These are phyloP conservation scores for Dioscorea cayenensis DNA, from an alignment of 116 monocot genomes.

Conservation along the genomic window DNA sequence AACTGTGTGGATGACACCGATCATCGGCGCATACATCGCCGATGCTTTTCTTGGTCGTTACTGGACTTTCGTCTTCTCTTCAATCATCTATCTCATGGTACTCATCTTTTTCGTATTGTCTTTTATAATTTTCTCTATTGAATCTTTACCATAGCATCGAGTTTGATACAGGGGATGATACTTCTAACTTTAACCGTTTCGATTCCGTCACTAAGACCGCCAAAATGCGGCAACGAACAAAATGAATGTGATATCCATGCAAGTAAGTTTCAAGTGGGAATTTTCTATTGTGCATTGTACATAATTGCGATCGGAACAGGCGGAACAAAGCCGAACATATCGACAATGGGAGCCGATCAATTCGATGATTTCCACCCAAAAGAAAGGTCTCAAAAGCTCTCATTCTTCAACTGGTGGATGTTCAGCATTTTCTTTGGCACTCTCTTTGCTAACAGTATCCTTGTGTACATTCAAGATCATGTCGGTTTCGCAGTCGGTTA, in stretches of 20 bases:
- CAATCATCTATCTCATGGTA: constrained; percentile 33
- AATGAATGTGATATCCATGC: neutral
- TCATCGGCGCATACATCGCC: constrained; percentile 36
- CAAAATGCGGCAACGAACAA: neutral
- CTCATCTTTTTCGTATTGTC: too few species aligned
- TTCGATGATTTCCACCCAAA: constrained; percentile 11
- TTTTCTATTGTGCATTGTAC: constrained; percentile 9
- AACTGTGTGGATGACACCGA: constrained; percentile 34
- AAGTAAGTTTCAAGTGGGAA: neutral
- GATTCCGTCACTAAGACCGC: neutral
- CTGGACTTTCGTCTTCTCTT: constrained; percentile 34
- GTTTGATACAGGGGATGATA: constrained; percentile 4
- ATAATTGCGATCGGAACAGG: constrained; percentile 8
- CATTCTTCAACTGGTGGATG: constrained; percentile 25
- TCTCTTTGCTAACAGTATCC: constrained; percentile 10
- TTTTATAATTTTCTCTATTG: too few species aligned
- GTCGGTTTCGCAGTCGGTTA: constrained; percentile 15
- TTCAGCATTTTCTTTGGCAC: constrained; percentile 18
- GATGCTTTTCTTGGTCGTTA: constrained; percentile 40
- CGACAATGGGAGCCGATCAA: constrained; percentile 14
- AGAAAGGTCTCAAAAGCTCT: constrained; percentile 11
- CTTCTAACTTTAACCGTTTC: constrained; percentile 5
- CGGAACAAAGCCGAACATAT: constrained; percentile 11
- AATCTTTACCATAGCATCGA: too few species aligned
- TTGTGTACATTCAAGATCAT: constrained; percentile 16